These are phyloP conservation scores for Pyricularia pennisetigena DNA, from an alignment of 2,329 filamentous ascomycete genomes.

Conservation along the genomic window DNA sequence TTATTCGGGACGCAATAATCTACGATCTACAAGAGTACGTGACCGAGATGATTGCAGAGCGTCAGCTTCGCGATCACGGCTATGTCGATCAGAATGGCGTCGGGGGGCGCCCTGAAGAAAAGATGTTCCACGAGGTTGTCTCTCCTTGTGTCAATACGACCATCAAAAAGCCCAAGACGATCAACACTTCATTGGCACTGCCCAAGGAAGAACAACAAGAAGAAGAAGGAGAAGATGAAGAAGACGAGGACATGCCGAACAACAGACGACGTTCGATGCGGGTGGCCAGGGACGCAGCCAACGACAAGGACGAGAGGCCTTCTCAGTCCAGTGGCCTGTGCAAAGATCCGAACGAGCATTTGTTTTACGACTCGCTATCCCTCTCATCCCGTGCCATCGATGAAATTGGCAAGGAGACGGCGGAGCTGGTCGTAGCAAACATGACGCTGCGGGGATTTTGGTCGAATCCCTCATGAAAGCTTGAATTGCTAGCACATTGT, in stretches of 20 bases:
- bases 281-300: slow-evolving; percentile 8
- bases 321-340: slow-evolving; percentile 19
- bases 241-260: not conserved
- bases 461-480: not conserved
- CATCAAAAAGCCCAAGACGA: slow-evolving; percentile 9
- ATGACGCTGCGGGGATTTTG: slow-evolving; percentile 3
- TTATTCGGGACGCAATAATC: slow-evolving; percentile 1
- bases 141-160: slow-evolving; percentile 27
- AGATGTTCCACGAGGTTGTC: slow-evolving; percentile 31
- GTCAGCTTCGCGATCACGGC: slow-evolving; percentile 11
- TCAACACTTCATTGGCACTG: not conserved
- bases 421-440: slow-evolving; percentile 3
- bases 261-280: slow-evolving; percentile 13
- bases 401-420: slow-evolving; percentile 1
- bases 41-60: slow-evolving; percentile 4
- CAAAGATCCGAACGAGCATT: slow-evolving; percentile 30
- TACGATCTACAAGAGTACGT: slow-evolving; percentile 9
- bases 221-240: too few species aligned
- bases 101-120: slow-evolving; percentile 22
- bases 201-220: too few species aligned
- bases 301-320: not conserved
- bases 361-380: slow-evolving; percentile 43
- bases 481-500: not conserved
- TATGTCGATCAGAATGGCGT: slow-evolving; percentile 32
- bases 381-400: slow-evolving; percentile 26